These are phyloP conservation scores for Sarcomyxa edulis DNA, from an alignment of 768 basidiomycete species.

Conservation along the genomic window DNA sequence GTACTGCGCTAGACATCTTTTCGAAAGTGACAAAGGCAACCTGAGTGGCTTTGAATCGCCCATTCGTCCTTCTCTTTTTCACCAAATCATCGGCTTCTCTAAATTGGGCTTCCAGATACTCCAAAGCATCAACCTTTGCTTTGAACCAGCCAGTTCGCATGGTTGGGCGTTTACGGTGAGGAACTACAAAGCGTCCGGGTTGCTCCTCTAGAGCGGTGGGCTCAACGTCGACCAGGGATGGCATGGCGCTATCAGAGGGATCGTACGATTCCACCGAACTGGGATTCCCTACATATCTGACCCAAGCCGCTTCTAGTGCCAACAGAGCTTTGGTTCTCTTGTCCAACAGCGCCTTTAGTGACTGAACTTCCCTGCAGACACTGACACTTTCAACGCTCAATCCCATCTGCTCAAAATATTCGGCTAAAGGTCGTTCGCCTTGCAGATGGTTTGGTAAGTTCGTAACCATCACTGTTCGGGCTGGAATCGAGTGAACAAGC, in stretches of 20 bases:
- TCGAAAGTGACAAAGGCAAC: conserved; percentile 96
- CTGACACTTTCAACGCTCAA: conserved; percentile 90
- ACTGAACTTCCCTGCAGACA: conserved; percentile 78
- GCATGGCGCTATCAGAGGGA: conserved; percentile 50
- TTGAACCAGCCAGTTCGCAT: conserved; percentile 71
- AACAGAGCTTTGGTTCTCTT: conserved; percentile 76
- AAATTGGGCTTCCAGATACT: conserved; percentile 80
- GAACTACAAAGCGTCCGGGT: conserved; percentile 58
- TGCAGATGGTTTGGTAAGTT: conserved; percentile 80
- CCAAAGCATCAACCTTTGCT: conserved; percentile 81
- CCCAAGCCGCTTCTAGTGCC: conserved; percentile 81
- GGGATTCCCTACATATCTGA: conserved; percentile 90
- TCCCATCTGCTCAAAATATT: conserved; percentile 90
- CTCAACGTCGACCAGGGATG: conserved; percentile 45
- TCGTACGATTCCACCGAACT: conserved; percentile 81
- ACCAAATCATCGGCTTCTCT: conserved; percentile 80
- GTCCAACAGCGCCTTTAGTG: conserved; percentile 69
- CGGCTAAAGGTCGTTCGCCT: conserved; percentile 80
- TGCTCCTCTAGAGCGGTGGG: conserved; percentile 49
- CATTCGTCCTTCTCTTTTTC: conserved; percentile 60
- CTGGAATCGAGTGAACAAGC: conserved; percentile 90
- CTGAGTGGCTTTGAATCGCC: conserved; percentile 76
- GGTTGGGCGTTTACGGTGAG: conserved; percentile 72
- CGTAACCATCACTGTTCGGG: conserved; percentile 87
- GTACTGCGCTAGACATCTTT: conserved; percentile 87